Conservation (phyloP, 495 filamentous ascomycete species). For the Cercophora samala region DNA sequence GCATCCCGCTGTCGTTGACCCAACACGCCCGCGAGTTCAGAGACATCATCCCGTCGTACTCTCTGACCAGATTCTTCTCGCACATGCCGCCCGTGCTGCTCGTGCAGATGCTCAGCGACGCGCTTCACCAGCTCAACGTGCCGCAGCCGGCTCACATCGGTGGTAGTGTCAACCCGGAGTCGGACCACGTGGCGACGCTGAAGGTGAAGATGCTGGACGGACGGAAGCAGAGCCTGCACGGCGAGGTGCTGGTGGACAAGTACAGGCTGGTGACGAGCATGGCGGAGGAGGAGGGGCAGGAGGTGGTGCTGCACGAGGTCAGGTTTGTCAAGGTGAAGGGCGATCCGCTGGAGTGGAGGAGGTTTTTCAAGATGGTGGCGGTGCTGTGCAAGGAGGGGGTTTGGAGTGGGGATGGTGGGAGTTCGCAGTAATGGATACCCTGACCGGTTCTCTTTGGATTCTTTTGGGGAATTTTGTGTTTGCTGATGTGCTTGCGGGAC, state of each 20-base stretch:
- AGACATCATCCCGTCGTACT: constrained; percentile 77
- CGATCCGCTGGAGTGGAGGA: constrained; percentile 93
- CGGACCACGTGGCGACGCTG: constrained; percentile 57
- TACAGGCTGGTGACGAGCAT: constrained; percentile 40
- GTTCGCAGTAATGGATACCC: neutral
- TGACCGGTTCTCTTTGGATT: too few relatives aligned
- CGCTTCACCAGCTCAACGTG: constrained; percentile 77
- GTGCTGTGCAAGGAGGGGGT: constrained; percentile 81
- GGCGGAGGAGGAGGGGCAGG: constrained; percentile 32
- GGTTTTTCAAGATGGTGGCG: constrained; percentile 92
- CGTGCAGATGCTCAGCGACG: constrained; percentile 72
- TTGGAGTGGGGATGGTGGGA: constrained; percentile 40
- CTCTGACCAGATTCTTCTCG: constrained; percentile 89
- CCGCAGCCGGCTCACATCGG: constrained; percentile 55
- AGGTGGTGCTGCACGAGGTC: constrained; percentile 63
- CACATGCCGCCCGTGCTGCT: constrained; percentile 72
- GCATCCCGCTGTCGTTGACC: constrained; percentile 75
- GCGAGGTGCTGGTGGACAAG: constrained; percentile 77
- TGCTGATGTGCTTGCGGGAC: too few relatives aligned
- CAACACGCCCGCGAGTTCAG: constrained; percentile 83
- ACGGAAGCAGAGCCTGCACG: constrained; percentile 73
- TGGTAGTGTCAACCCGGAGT: constrained; percentile 27
- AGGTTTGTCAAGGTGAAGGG: constrained; percentile 92
- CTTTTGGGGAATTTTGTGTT: too few relatives aligned
- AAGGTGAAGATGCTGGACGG: constrained; percentile 75